phyloP scores from a whole-genome alignment of 1,284 basidiomycete genomes.

The Cryptococcus jaspeensis region DNA sequence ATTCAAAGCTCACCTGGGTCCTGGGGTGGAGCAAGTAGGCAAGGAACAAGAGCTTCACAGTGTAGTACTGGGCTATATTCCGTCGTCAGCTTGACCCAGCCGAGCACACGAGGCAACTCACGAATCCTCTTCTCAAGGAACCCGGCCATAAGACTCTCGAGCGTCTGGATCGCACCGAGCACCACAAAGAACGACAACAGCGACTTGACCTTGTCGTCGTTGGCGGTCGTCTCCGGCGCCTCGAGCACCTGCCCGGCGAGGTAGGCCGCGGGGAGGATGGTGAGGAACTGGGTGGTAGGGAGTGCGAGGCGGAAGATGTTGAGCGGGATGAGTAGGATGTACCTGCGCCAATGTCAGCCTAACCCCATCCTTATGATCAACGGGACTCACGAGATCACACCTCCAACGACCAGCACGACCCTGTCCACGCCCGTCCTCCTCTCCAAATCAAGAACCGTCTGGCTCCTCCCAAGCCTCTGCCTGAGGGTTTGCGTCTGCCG shows the following conservation, averaged over 20 bases:
- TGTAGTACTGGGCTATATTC: conserved; percentile 42
- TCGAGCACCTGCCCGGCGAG: conserved; percentile 33
- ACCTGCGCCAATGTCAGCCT: conserved; percentile 21
- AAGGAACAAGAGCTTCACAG: conserved; percentile 40
- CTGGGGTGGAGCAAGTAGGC: conserved; percentile 43
- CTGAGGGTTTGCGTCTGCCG: conserved; percentile 28
- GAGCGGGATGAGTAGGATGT: conserved; percentile 40
- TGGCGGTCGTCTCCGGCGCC: conserved; percentile 1
- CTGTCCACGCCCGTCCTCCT: conserved; percentile 37
- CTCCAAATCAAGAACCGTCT: conserved; percentile 30
- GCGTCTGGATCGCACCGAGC: conserved; percentile 41
- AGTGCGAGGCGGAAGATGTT: conserved; percentile 42
- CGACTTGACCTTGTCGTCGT: conserved; percentile 29
- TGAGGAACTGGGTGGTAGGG: conserved; percentile 36
- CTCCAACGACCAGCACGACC: conserved; percentile 34
- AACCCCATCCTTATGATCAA: not conserved
- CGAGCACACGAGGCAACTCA: conserved; percentile 14
- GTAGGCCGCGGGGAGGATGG: conserved; percentile 31
- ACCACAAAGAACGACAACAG: conserved; percentile 44
- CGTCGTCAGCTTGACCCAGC: not conserved
- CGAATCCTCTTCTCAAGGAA: conserved; percentile 34
- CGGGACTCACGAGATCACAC: conserved; percentile 28
- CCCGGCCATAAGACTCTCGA: conserved; percentile 39
- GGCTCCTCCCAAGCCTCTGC: conserved; percentile 29
- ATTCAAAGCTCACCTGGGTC: conserved; percentile 26